Base-by-base conservation (phyloP, 2,329 filamentous ascomycete genomes). In the Penicillium sp. region DNA sequence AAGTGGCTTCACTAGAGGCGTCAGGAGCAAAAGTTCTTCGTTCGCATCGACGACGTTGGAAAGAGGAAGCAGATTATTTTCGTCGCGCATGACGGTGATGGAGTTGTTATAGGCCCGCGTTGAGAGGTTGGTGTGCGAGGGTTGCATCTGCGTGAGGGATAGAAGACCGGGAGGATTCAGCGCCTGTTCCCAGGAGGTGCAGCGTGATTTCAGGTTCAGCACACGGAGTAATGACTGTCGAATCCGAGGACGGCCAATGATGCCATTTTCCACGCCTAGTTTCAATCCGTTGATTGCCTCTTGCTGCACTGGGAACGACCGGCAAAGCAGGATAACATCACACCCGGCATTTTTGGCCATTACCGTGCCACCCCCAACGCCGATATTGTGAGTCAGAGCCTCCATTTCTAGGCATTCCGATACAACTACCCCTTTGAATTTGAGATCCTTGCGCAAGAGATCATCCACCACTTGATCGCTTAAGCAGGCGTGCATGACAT, bases 401-500 rank as follows among this genome's bases (percentile, higher is more conserved):
- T 97, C 93, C 93, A 98, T 98, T 72, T 97, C 93, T 8, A 98
- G 78, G 64, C 93, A 98, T 71, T 98, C 93, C 0, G 93, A 97
- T 49, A 98, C 91, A 24, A 95, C 92, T 2, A 98, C 93, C 1
- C 93, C 93, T 49, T 91, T 85, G 67, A 98, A 98, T 2, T 90
- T 89, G 24, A 98, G 83, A 63, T 97, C 92, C 58, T 89, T 89
- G n/a, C 93, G 85, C 3, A 98, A 80, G 22, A 97, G 78, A 57
- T 95, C 91, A 68, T 96, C 90, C 3, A 98, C 92, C 1, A 98
- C 91, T 73, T 96, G 91, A 65, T 97, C 90, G 0, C 91, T 96
- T 3, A 98, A 80, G 71, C 91, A 98, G 29, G 93, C 93, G 73
- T 98, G 93, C 83, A 96, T 96, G 49, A 96, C 91, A 68, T 96